Conservation (phyloP, 2,329 filamentous ascomycete species). For the Fusarium foetens region DNA sequence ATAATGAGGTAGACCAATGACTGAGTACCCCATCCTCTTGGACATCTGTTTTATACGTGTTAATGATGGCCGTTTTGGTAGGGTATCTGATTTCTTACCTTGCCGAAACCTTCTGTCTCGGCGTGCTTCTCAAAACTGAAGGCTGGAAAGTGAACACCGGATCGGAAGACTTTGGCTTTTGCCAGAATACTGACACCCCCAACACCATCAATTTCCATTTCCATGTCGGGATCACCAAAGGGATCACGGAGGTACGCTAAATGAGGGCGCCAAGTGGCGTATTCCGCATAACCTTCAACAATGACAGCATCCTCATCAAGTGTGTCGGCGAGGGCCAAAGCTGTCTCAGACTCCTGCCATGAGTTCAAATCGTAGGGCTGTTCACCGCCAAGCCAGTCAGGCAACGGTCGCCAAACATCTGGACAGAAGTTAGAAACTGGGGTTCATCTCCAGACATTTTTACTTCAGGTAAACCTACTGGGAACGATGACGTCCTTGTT, state of each 20-base stretch:
- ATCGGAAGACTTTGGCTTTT: conserved; percentile 94
- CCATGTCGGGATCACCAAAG: conserved; percentile 97
- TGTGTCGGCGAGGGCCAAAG: conserved; percentile 90
- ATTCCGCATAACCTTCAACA: conserved; percentile 98
- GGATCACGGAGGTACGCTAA: conserved; percentile 96
- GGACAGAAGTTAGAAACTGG: conserved; percentile 41
- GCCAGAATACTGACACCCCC: conserved; percentile 97
- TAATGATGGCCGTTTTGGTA: not conserved
- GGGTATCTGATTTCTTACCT: conserved; percentile 66
- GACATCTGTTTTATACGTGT: conserved; percentile 76
- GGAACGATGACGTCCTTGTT: conserved; percentile 99
- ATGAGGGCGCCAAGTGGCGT: conserved; percentile 97
- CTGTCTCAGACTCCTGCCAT: conserved; percentile 99
- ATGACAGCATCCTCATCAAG: conserved; percentile 98
- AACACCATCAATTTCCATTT: conserved; percentile 99
- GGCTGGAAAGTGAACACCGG: conserved; percentile 95
- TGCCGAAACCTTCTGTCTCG: conserved; percentile 98
- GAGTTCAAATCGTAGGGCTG: conserved; percentile 99
- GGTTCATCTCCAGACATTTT: not conserved
- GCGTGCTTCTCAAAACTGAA: conserved; percentile 99
- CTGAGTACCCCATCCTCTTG: conserved; percentile 93
- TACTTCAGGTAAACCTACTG: conserved; percentile 69
- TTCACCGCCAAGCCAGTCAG: conserved; percentile 98
- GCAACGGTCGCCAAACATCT: conserved; percentile 98
- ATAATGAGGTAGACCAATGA: conserved; percentile 95